Base-by-base conservation (phyloP, 2,329 filamentous ascomycete genomes). In the Colletotrichum filicis region DNA sequence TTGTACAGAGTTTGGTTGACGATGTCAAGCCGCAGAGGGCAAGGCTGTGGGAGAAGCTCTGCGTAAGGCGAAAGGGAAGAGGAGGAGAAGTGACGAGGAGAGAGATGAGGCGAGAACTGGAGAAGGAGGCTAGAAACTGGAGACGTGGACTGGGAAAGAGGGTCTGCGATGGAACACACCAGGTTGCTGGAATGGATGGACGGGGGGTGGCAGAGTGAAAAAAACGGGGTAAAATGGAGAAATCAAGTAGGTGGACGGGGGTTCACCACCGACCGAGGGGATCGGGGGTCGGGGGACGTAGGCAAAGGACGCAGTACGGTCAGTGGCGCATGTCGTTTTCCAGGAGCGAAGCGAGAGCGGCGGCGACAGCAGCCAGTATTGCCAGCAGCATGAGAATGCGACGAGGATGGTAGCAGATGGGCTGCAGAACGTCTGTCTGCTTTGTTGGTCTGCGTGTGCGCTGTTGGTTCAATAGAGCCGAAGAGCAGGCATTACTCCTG, bases 171-270 rank as follows among this genome's bases (percentile, higher is more conserved):
- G 70, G 70, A 49, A 64, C 70, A 64, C 58, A 60, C 70, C 70
- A 70, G 66, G 66, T 60, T 59, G 57, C 59, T 73, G 66, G 59
- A 64, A 69, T 68, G 65, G 66, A 32, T 55, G 42, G 58, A 57
- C 49, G 53, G 53, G 56, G 68, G 12, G 53, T 61, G 68, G 28
- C 55, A 66, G 42, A 71, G 37, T 60, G 42, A 59, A 65, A 61
- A 61, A 73, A 70, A 73, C 46, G 70, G 70, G 70, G 70, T 73
- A 73, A 69, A 60, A 55, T 65, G 70, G 70, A 60, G 68, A 71
- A 30, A 65, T 37, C 24, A 30, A 58, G 26, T 16, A 32, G 30
- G 56, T 30, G 56, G 28, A 32, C 26, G 11, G 19, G 49, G 49
- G 24, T 59, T 53, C n/a, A 55, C 61, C 58, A 56, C 24, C 53